phyloP scores from a whole-genome alignment of 192 early-diverging fungal species.

The Diversispora eburnea region DNA sequence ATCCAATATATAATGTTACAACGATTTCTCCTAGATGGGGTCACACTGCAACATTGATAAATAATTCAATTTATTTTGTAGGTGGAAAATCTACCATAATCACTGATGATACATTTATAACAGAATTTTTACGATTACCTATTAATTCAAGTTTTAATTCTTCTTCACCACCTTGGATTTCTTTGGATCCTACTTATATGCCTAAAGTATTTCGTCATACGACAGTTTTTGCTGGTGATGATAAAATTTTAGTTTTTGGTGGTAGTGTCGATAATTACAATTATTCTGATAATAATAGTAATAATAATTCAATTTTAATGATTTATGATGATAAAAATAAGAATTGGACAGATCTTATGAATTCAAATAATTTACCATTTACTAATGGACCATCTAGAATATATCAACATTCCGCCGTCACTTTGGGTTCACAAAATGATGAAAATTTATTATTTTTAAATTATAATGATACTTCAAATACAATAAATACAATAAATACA shows the following conservation, averaged over 20 bases:
- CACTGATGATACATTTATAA: background rate
- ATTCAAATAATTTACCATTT: background rate
- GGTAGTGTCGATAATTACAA: background rate
- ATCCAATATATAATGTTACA: background rate
- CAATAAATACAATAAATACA: no score
- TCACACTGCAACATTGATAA: constrained; percentile 7
- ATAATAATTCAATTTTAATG: background rate
- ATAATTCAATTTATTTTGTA: constrained; percentile 13
- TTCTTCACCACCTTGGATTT: background rate
- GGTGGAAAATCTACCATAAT: background rate
- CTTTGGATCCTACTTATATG: background rate
- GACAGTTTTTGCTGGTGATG: constrained; percentile 17
- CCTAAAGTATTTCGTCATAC: constrained; percentile 18
- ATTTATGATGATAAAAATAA: background rate
- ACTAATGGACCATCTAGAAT: background rate
- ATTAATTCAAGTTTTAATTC: background rate
- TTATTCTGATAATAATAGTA: background rate
- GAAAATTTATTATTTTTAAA: no score
- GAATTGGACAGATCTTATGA: background rate
- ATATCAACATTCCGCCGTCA: background rate
- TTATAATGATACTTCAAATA: no score
- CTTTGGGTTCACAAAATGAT: background rate
- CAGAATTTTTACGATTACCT: background rate
- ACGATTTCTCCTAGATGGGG: background rate
- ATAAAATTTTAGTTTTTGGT: constrained; percentile 29